Evolutionary conservation across 2,329 filamentous ascomycete species (phyloP).

Genomic region (Penicillium olsonii): DNA sequence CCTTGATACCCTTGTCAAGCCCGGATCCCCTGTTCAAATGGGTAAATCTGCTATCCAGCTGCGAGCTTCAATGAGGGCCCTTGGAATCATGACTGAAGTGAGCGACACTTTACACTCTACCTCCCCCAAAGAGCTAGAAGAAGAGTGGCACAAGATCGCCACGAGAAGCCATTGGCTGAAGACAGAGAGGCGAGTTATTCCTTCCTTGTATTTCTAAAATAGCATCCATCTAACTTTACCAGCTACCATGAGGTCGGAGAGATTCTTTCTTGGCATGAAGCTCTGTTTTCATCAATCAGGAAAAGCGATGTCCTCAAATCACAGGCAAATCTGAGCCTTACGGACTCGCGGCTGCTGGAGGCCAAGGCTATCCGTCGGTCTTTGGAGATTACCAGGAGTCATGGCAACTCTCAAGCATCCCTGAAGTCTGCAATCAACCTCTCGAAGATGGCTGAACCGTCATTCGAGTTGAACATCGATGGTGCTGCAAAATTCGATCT

Average conservation of each 20-base stretch:
- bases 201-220: not conserved
- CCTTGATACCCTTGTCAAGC: slow-evolving; percentile 42
- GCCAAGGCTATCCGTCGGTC: slow-evolving; percentile 75
- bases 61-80: slow-evolving; percentile 58
- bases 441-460: slow-evolving; percentile 72
- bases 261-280: slow-evolving; percentile 80
- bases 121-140: slow-evolving; percentile 61
- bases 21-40: slow-evolving; percentile 35
- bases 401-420: slow-evolving; percentile 81
- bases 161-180: slow-evolving; percentile 76
- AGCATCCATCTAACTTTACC: slow-evolving; percentile 18
- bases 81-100: slow-evolving; percentile 79
- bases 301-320: slow-evolving; percentile 66
- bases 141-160: slow-evolving; percentile 65
- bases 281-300: slow-evolving; percentile 76
- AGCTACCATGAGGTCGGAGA: slow-evolving; percentile 68
- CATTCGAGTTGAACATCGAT: slow-evolving; percentile 74
- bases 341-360: slow-evolving; percentile 70
- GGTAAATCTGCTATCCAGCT: slow-evolving; percentile 48
- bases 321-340: slow-evolving; percentile 61
- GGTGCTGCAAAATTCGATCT: slow-evolving; percentile 77
- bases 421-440: slow-evolving; percentile 81
- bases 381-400: slow-evolving; percentile 73
- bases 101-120: slow-evolving; percentile 71
- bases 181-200: slow-evolving; percentile 66